Evolutionary conservation across 2,329 filamentous ascomycete genomes (phyloP).

Genomic region (Penicillium capsulatum): DNA sequence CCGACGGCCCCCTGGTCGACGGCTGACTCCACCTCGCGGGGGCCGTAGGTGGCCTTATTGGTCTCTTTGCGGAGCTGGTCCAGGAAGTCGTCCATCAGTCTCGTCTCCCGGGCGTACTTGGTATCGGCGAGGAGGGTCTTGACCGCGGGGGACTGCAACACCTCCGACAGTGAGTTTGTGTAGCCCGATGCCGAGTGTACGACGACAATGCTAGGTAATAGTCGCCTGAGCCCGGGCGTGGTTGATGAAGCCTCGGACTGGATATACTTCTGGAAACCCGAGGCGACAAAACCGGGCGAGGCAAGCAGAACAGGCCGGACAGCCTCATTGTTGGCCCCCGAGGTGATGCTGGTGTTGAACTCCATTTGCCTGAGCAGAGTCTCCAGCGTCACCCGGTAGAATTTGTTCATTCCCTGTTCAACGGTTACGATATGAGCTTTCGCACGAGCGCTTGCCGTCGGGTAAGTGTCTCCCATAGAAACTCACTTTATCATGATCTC

Average conservation of each 20-base stretch:
- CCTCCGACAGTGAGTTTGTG: conserved; percentile 80
- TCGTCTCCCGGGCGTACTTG: conserved; percentile 80
- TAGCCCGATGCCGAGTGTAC: conserved; percentile 84
- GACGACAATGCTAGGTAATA: conserved; percentile 58
- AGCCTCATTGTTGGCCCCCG: conserved; percentile 34
- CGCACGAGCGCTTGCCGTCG: too few relatives aligned
- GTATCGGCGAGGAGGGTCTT: conserved; percentile 74
- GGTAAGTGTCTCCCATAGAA: not conserved
- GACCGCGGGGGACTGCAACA: conserved; percentile 76
- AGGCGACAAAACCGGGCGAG: conserved; percentile 81
- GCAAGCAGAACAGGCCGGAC: conserved; percentile 70
- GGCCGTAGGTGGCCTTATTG: conserved; percentile 85
- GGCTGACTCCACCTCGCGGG: conserved; percentile 73
- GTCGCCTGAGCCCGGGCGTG: conserved; percentile 61
- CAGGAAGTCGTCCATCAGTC: conserved; percentile 79
- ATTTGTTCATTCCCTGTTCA: conserved; percentile 62
- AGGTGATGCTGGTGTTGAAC: conserved; percentile 50
- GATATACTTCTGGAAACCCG: conserved; percentile 73
- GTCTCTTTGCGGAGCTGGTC: conserved; percentile 76
- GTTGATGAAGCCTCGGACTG: conserved; percentile 58
- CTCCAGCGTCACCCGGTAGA: conserved; percentile 72
- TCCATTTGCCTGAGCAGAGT: conserved; percentile 76
- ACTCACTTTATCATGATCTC: conserved; percentile 48
- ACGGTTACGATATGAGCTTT: conserved; percentile 3
- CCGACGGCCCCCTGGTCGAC: conserved; percentile 86